Conservation (phyloP, 805 yeast species). For the Teunomyces gatunensis region DNA sequence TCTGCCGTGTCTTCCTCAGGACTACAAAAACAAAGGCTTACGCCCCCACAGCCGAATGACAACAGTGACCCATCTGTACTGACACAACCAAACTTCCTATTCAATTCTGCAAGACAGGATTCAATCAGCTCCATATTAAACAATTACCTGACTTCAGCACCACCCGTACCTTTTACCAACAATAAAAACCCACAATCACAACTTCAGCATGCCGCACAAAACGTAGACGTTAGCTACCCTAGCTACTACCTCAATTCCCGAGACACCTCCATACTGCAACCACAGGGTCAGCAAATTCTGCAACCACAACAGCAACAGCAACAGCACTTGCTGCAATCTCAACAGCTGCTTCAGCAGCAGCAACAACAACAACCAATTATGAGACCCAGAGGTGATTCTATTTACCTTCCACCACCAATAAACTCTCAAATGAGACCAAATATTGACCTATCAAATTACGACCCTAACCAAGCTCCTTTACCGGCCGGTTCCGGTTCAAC, state of each 20-base stretch:
- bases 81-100: constrained; percentile 19
- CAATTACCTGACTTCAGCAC: constrained; percentile 14
- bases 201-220: constrained; percentile 1
- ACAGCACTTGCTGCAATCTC: constrained; percentile 7
- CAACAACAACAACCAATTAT: background rate
- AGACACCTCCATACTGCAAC: constrained; percentile 7
- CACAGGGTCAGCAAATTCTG: constrained; percentile 3
- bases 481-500: constrained; percentile 3
- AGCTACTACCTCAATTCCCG: constrained; percentile 8
- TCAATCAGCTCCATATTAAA: constrained; percentile 26
- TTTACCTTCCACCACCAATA: constrained; percentile 38
- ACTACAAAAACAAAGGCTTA: constrained; percentile 1
- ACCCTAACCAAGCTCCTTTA: constrained; percentile 8
- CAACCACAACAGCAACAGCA: background rate
- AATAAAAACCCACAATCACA: constrained; percentile 2
- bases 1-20: constrained; percentile 5
- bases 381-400: constrained; percentile 38
- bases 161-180: constrained; percentile 1
- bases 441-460: constrained; percentile 1
- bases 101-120: constrained; percentile 29
- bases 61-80: constrained; percentile 4
- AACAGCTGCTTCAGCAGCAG: background rate
- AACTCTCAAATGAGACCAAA: constrained; percentile 11
- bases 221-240: constrained; percentile 7
- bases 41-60: constrained; percentile 2